Evolutionary conservation across 2,329 filamentous ascomycete species (phyloP), one percentile per base, ranked within the genome.

Genomic region (Penicillium oxalicum): DNA sequence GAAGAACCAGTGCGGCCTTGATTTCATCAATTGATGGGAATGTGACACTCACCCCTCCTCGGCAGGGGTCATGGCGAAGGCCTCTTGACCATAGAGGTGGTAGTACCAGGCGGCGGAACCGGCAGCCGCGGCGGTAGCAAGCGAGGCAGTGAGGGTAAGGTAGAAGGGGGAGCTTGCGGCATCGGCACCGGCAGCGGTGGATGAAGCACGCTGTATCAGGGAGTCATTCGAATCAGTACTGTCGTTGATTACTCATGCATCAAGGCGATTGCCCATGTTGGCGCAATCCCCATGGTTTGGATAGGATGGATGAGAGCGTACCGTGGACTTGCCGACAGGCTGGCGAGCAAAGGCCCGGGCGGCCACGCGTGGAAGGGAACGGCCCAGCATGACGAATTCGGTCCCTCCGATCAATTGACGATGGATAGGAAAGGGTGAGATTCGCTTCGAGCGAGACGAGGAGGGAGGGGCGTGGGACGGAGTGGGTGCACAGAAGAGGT

Each of bases 71-170:
- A 87, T 87, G 63, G 93, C 93, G 73, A 89, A 82, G 55, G 88
- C 86, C 64, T 87, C 84, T 64, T 88, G 83, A 67, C 91, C 93
- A 74, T 95, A 97, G 63, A 95, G 84, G 75, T 95, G 89, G 74
- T 91, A 95, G 78, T 96, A 97, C 90, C 91, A 97, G 63, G 88
- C 91, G 66, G 91, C 84, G 61, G 91, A 91, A 65, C 90, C 91
- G 73, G 88, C 78, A 64, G 91, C 89, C 68, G 90, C 80, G 64
- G 86, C 83, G 63, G 90, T 95, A 63, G 93, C 91, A 69, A 87
- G 88, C 66, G 83, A 82, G 68, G 88, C 89, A 70, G 91, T 87
- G 65, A 91, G 79, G 75, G 91, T 96, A 73, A 93, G 79, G 74
- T 85, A 84, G 74, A 87, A 84, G 64, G 87, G 79, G 65, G 88